Evolutionary conservation across 495 filamentous ascomycete genomes (phyloP), one percentile per base, ranked within the genome.

Genomic region (Xylaria longipes): DNA sequence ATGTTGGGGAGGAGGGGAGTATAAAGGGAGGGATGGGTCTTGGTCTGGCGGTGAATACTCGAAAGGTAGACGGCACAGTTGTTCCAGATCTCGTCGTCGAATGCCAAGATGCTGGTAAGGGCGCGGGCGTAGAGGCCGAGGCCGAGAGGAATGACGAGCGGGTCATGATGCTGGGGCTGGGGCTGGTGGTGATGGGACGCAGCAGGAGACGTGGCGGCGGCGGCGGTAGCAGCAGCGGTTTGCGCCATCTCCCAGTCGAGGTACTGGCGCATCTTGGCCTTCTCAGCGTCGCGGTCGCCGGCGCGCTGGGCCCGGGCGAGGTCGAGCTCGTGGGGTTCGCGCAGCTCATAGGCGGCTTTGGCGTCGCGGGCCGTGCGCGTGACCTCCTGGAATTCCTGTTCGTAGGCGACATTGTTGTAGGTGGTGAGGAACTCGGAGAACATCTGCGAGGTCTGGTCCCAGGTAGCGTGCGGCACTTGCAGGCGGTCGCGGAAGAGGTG

Each of bases 361-460:
- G 92, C 88, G 3, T 88, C 84, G n/a, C 85, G 81, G n/a, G 90
- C 90, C 63, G 87, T 82, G 37, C 86, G 84, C 35, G 89, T 93
- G 39, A 89, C 88, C 25, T 89, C 85, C 9, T 89, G 84, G 93
- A 98, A 97, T 68, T 90, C 89, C 17, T 85, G 81, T 81, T 98
- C 95, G 81, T 93, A 97, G 37, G 88, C 86, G 3, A 83, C 76
- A 50, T 90, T 90, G 76, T 92, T 92, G 79, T 95, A 94, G 5
- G 87, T 88, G 37, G 92, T 93, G 20, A 96, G 82, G 72, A 97
- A 97, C 41, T 84, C 87, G 7, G 93, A 97, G 76, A 94, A 97
- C 70, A 84, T 87, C 76, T 94, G 90, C 72, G 92, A 94, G 7
- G 95, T 98, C 70, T 91, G 84, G 41, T 94, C 91, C 93, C 95